Conservation (phyloP, 129 eudicot species). For the Scalesia atractyloides region DNA sequence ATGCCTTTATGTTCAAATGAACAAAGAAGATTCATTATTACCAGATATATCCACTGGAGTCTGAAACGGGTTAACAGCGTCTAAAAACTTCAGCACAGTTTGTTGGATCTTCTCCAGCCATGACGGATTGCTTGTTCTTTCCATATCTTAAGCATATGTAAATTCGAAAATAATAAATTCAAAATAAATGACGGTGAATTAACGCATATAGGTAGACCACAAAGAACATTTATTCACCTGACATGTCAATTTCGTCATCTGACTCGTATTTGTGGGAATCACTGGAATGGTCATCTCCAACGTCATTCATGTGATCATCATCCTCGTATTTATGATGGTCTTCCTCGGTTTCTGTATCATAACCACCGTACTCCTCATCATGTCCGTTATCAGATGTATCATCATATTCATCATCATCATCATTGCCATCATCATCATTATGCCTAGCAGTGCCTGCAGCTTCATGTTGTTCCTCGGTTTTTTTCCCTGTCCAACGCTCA, state of each 20-base stretch:
- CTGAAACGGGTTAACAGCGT: slow-evolving; percentile 74
- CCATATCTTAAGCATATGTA: slow-evolving; percentile 45
- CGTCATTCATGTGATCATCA: slow-evolving; percentile 51
- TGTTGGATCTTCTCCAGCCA: slow-evolving; percentile 91
- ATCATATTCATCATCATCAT: slow-evolving; percentile 41
- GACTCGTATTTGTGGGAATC: slow-evolving; percentile 59
- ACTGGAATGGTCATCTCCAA: slow-evolving; percentile 47
- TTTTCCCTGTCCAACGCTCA: slow-evolving; percentile 97
- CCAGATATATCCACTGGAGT: slow-evolving; percentile 89
- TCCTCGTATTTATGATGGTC: slow-evolving; percentile 55
- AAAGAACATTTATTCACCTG: slow-evolving; percentile 48
- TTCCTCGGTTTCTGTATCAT: slow-evolving; percentile 75
- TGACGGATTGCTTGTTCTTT: slow-evolving; percentile 62
- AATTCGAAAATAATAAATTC: not conserved
- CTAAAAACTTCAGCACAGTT: slow-evolving; percentile 63
- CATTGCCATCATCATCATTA: slow-evolving; percentile 28
- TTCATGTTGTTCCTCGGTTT: slow-evolving; percentile 48
- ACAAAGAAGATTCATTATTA: slow-evolving; percentile 26
- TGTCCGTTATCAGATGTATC: slow-evolving; percentile 45
- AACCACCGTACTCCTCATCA: slow-evolving; percentile 66
- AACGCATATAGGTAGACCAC: slow-evolving; percentile 1
- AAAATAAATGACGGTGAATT: not conserved
- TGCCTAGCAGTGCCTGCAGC: slow-evolving; percentile 26
- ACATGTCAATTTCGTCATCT: slow-evolving; percentile 67
- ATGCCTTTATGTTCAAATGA: slow-evolving; percentile 18